Evolutionary conservation across 2,329 filamentous ascomycete species (phyloP).

Genomic region (Trichoderma sp.): DNA sequence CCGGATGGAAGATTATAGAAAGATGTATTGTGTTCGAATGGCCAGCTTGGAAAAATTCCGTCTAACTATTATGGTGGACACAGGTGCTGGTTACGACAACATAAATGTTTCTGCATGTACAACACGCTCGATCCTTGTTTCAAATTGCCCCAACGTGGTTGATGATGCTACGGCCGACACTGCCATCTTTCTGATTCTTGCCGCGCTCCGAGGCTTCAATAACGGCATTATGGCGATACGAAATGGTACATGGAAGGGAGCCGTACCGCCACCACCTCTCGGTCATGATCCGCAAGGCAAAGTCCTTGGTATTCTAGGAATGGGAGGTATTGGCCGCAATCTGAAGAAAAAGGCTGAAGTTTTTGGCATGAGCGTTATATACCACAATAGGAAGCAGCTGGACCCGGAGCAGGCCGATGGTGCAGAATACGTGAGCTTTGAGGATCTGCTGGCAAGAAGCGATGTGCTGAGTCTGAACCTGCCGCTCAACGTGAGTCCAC

Average conservation of each 20-base stretch:
- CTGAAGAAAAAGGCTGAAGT: conserved; percentile 39
- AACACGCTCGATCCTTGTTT: conserved; percentile 34
- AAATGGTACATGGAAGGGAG: conserved; percentile 39
- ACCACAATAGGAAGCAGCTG: conserved; percentile 42
- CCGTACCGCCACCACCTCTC: conserved; percentile 28
- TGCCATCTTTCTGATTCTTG: conserved; percentile 38
- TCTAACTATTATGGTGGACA: neutral
- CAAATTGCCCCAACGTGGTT: conserved; percentile 52
- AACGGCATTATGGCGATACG: conserved; percentile 38
- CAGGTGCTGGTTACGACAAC: neutral
- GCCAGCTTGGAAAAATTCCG: accelerated
- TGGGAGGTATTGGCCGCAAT: conserved; percentile 46
- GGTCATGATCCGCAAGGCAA: conserved; percentile 43
- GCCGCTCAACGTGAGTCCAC: neutral
- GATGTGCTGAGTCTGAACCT: conserved; percentile 43
- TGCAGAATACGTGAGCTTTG: conserved; percentile 37
- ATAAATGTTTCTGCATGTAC: neutral
- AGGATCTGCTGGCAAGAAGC: conserved; percentile 39
- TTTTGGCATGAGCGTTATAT: conserved; percentile 45
- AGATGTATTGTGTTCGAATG: neutral
- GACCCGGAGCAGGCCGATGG: conserved; percentile 35
- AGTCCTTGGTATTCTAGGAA: conserved; percentile 47
- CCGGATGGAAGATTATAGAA: neutral
- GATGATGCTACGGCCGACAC: conserved; percentile 53
- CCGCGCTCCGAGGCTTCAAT: conserved; percentile 44